A percentile compares a stretch with the other conserved stretches of the same genome.
Conservation (phyloP, 2,329 filamentous ascomycete genomes). For the Alternaria triticina region DNA sequence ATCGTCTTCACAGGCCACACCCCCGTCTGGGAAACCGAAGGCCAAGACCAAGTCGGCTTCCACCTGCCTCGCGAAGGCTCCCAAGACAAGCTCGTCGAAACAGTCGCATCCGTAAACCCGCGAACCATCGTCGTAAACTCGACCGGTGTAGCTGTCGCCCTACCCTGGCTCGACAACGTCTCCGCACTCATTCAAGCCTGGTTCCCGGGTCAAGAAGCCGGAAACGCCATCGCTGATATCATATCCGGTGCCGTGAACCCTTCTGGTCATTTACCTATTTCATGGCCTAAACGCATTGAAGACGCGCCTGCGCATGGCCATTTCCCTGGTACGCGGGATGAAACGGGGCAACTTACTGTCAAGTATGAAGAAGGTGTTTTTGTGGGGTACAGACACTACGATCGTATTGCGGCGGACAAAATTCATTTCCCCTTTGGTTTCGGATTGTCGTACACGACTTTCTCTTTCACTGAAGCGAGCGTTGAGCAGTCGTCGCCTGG, state of each 20-base stretch:
- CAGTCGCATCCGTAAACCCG: constrained; percentile 70
- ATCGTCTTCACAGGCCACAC: constrained; percentile 46
- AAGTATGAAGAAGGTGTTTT: constrained; percentile 61
- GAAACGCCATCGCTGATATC: constrained; percentile 52
- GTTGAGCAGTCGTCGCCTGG: constrained; percentile 66
- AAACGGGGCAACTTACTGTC: constrained; percentile 65
- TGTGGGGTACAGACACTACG: constrained; percentile 63
- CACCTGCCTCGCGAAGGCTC: constrained; percentile 61
- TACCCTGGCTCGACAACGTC: constrained; percentile 68
- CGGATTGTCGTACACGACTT: constrained; percentile 49
- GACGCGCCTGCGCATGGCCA: constrained; percentile 46
- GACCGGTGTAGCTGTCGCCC: constrained; percentile 74
- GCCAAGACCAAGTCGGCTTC: constrained; percentile 63
- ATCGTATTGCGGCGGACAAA: constrained; percentile 66
- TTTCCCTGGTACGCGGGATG: constrained; percentile 50
- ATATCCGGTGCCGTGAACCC: constrained; percentile 50
- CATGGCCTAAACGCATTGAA: constrained; percentile 47
- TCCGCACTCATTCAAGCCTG: constrained; percentile 50
- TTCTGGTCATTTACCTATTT: constrained; percentile 49
- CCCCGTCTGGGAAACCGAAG: constrained; percentile 58
- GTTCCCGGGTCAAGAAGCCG: constrained; percentile 52
- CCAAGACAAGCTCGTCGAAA: constrained; percentile 69
- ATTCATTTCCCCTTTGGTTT: constrained; percentile 49
- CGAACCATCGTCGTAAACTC: constrained; percentile 77
- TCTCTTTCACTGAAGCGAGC: constrained; percentile 57